phyloP scores from a whole-genome alignment of 768 basidiomycete genomes.

The Lactarius pseudohatsudake region DNA sequence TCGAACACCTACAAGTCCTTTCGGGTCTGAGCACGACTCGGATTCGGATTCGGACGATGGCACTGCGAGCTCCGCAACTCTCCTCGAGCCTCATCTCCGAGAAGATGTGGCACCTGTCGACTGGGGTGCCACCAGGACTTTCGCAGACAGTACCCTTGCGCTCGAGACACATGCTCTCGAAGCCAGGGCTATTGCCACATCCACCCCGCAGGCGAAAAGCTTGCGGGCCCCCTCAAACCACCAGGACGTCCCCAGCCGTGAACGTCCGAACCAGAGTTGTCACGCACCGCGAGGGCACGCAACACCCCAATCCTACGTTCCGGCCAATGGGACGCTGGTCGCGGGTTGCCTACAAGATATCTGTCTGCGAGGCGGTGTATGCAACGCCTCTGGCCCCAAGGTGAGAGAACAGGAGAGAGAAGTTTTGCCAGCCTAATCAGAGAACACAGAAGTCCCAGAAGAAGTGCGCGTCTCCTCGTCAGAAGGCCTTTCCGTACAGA shows the following conservation, averaged over 20 bases:
- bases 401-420: conserved; percentile 2
- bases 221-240: conserved; percentile 16
- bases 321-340: conserved; percentile 3
- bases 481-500: background rate
- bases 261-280: background rate
- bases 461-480: background rate
- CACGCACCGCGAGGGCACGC: background rate
- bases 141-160: conserved; percentile 1
- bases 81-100: too few species aligned
- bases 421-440: background rate
- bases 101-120: background rate
- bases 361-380: background rate
- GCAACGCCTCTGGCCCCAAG: background rate
- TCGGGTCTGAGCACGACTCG: conserved; percentile 8
- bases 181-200: background rate
- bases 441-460: background rate
- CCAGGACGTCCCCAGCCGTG: conserved; percentile 13
- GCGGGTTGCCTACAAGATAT: background rate
- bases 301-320: background rate
- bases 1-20: background rate
- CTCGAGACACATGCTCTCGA: background rate
- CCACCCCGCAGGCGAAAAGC: background rate
- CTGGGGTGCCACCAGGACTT: background rate
- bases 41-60: conserved; percentile 9
- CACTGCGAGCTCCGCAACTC: background rate